Evolutionary conservation across 352 stramenopile genomes (phyloP), one percentile per base, ranked within the genome.

Genomic region (Albugo laibachii): DNA sequence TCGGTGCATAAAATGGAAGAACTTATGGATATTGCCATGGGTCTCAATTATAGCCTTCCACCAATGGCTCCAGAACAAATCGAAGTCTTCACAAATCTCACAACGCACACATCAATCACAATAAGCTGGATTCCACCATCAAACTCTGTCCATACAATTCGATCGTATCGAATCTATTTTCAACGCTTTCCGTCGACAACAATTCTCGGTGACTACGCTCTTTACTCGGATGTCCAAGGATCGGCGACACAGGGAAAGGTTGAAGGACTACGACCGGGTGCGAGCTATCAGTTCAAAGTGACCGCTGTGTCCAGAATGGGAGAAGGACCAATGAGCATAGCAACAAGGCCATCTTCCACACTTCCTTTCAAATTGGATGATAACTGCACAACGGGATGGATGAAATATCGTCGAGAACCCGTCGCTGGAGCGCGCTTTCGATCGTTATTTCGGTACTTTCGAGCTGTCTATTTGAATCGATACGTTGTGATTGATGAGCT

Each of bases 1-100:
- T 60, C 89, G 1, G 79, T 92, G 0, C 76, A 92, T 49, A 89
- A 89, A 45, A 74, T 89, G 8, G 74, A 88, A 55, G 79, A 92
- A 47, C 65, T 92, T 36, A 87, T 92, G 76, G 79, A 92, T 47
- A 89, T 92, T 36, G 79, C 79, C 0, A 76, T 84, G 54, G 79
- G 76, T 0, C 37, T 92, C 8, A 68, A 92, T 48, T 69, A 89
- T 53, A 89, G 83, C 37, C 48, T 92, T 13, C 79, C 79, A 6
- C 79, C 79, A 2, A 83, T 87, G 60, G 72, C 79, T 8, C 79
- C 76, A 2, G 55, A 61, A 1, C 3, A 31, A 31, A 8, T 31
- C 24, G 75, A 78, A 27, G 74, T 75, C 13, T 44, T 53, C 13
- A 50, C 69, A 13, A 49, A 82, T 11, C 71, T 83, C 5, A 63